Conservation (phyloP, 2,329 filamentous ascomycete genomes). For the Arthrocladium fulminans region DNA sequence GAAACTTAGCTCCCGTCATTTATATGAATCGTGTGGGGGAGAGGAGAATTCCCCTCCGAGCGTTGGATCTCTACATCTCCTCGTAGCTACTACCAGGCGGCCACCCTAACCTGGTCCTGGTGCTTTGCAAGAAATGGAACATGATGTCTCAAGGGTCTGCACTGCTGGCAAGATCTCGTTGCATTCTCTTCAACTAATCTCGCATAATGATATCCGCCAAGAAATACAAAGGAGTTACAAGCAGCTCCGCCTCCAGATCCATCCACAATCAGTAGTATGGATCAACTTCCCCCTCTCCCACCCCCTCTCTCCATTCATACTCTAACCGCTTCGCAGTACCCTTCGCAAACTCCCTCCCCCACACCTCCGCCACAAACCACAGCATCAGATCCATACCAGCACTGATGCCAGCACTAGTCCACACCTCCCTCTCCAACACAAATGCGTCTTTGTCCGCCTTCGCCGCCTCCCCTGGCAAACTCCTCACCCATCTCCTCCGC, state of each 20-base stretch:
- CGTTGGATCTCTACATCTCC: no score
- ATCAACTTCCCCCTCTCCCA: conserved; percentile 18
- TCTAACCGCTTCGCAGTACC: conserved; percentile 46
- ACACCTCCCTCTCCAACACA: conserved; percentile 40
- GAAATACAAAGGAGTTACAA: not conserved
- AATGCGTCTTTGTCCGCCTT: not conserved
- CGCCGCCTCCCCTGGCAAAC: conserved; percentile 13
- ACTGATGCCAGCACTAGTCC: conserved; percentile 55
- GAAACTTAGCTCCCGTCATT: no score
- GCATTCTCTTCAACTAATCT: no score
- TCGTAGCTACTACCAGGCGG: no score
- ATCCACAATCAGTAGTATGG: conserved; percentile 6
- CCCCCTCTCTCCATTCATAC: conserved; percentile 48
- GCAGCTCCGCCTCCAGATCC: not conserved
- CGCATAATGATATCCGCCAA: no score
- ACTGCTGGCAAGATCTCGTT: no score
- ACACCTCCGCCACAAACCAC: conserved; percentile 48
- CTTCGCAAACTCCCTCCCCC: conserved; percentile 41
- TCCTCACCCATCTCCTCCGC: conserved; percentile 51
- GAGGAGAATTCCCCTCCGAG: no score
- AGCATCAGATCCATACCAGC: conserved; percentile 55
- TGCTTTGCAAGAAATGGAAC: no score
- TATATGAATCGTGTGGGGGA: no score
- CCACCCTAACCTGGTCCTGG: no score
- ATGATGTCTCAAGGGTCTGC: no score